phyloP scores from a whole-genome alignment of 495 filamentous ascomycete species.

The Viridothelium virens region DNA sequence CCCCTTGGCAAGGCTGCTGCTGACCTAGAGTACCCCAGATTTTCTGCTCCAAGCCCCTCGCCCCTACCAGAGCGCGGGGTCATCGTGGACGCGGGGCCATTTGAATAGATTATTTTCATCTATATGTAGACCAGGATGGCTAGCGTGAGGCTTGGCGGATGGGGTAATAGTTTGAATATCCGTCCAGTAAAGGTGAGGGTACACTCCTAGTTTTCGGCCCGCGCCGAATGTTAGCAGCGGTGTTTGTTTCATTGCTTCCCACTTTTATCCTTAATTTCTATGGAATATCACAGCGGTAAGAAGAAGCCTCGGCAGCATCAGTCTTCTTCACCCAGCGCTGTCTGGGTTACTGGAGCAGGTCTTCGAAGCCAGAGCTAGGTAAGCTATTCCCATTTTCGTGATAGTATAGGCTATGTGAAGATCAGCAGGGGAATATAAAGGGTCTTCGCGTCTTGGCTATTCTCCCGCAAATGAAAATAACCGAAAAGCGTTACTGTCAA shows the following conservation, averaged over 20 bases:
- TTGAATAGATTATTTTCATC: conserved; percentile 2
- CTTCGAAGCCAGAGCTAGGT: not conserved
- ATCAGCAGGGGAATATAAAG: not conserved
- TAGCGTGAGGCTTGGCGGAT: not conserved
- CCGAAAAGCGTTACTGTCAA: not conserved
- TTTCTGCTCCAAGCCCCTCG: not conserved
- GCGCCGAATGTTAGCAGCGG: conserved; percentile 7
- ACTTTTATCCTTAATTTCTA: not conserved
- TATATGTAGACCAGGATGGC: not conserved
- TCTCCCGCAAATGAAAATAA: not conserved
- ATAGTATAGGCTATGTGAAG: not conserved
- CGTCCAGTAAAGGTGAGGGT: not conserved
- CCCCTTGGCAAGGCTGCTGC: no score
- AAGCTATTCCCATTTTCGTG: not conserved
- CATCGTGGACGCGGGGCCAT: not conserved
- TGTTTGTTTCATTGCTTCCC: not conserved
- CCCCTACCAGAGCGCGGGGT: not conserved
- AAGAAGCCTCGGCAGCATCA: no score
- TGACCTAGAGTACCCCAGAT: not conserved
- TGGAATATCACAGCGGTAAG: no score
- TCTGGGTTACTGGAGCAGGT: no score
- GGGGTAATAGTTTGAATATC: conserved; percentile 3
- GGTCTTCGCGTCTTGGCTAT: not conserved
- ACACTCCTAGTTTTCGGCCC: not conserved
- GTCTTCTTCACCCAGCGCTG: no score